Percentiles rank a stretch among this genome's conserved stretches.
Conservation (phyloP, 345 rosid species). For the Kandelia obovata region DNA sequence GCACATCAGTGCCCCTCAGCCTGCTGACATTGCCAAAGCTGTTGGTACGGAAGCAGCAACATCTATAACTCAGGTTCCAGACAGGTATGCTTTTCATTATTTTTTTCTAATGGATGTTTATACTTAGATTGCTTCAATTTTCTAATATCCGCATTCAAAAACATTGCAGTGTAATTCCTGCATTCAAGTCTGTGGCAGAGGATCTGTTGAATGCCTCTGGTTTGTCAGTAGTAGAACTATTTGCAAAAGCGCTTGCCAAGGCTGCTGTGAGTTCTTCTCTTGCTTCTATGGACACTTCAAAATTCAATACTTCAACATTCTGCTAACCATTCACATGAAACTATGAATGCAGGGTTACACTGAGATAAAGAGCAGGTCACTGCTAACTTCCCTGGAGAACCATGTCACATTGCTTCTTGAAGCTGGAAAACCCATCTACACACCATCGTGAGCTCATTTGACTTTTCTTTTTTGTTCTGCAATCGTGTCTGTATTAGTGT, state of each 20-base stretch:
- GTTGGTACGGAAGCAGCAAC: conserved; percentile 79
- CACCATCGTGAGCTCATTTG: conserved; percentile 61
- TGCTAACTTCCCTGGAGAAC: conserved; percentile 82
- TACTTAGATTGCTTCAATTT: neutral
- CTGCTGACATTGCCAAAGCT: conserved; percentile 77
- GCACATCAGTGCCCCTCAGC: conserved; percentile 73
- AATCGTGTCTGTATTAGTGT: neutral
- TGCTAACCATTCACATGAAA: neutral
- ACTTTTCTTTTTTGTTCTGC: conserved; percentile 1
- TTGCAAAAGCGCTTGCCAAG: conserved; percentile 93
- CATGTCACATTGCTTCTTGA: conserved; percentile 78
- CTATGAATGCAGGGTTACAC: conserved; percentile 66
- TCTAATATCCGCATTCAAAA: neutral
- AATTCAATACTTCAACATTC: neutral
- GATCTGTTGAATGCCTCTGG: conserved; percentile 67
- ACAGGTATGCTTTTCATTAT: conserved; percentile 50
- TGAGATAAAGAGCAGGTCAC: conserved; percentile 83
- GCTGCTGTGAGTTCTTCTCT: conserved; percentile 55
- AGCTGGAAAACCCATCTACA: conserved; percentile 60
- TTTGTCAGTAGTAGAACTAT: conserved; percentile 73
- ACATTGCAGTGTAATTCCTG: conserved; percentile 79
- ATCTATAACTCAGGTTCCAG: conserved; percentile 66
- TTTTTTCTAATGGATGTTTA: neutral
- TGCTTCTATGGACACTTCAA: neutral
- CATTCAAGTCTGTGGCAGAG: conserved; percentile 74